Evolutionary conservation across 176 grass and related monocot genomes (phyloP).

Genomic region (Eleusine coracana): DNA sequence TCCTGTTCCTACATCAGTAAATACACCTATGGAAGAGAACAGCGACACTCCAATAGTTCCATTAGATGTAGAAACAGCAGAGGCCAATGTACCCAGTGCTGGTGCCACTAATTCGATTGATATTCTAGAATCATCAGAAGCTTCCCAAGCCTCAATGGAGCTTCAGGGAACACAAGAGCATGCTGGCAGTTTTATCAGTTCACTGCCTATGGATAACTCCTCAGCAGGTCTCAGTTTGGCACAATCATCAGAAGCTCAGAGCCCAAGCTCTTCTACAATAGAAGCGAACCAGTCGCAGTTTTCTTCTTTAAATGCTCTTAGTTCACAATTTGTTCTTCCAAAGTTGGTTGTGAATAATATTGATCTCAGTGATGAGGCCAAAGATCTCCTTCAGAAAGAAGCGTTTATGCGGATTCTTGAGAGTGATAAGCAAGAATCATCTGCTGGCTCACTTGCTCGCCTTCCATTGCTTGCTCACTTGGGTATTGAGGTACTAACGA

Average conservation of each 20-base stretch:
- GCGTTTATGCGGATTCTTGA: slow-evolving; percentile 82
- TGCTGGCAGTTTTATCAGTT: slow-evolving; percentile 56
- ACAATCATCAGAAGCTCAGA: slow-evolving; percentile 63
- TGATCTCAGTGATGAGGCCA: slow-evolving; percentile 77
- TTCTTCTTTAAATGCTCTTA: slow-evolving; percentile 39
- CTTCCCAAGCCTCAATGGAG: slow-evolving; percentile 71
- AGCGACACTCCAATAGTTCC: slow-evolving; percentile 47
- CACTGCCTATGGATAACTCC: slow-evolving; percentile 55
- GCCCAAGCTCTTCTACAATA: slow-evolving; percentile 53
- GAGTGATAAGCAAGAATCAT: slow-evolving; percentile 69
- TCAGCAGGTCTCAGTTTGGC: slow-evolving; percentile 52
- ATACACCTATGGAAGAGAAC: slow-evolving; percentile 45
- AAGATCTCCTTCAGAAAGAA: slow-evolving; percentile 84
- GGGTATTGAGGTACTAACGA: slow-evolving; percentile 79
- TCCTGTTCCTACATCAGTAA: slow-evolving; percentile 42
- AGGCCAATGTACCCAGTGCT: slow-evolving; percentile 58
- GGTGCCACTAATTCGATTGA: slow-evolving; percentile 48
- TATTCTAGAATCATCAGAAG: slow-evolving; percentile 74
- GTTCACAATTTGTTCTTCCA: slow-evolving; percentile 67
- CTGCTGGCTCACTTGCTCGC: slow-evolving; percentile 61
- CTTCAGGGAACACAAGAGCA: slow-evolving; percentile 63
- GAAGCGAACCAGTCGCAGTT: slow-evolving; percentile 63
- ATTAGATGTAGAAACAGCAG: slow-evolving; percentile 45
- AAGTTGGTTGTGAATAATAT: slow-evolving; percentile 80
- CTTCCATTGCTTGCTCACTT: slow-evolving; percentile 83